Evolutionary conservation across 306 rosid species (phyloP), one percentile per base, ranked within the genome.

Genomic region (Sophora flavescens): DNA sequence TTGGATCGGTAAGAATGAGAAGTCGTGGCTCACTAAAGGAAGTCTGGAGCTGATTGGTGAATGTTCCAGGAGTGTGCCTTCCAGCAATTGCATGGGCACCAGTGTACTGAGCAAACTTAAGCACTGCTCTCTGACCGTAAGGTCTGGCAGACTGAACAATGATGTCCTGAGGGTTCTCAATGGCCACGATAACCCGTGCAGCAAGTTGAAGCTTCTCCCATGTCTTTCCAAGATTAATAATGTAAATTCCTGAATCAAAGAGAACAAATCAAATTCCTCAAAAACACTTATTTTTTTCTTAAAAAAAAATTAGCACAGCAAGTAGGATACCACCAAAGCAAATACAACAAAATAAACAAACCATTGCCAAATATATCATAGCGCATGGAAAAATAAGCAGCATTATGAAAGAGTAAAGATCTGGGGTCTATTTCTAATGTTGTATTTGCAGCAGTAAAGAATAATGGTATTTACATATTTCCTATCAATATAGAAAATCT

Each of bases 1-100:
- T 83, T 33, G 98, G 98, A 56, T 95, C 98, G 0, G 98, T 95
- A 11, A 95, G 88, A 8, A 95, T 90, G 1, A 95, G 92, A 22
- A 95, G 92, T 1, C 99, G 97, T 3, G 99, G 99, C 87, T 90
- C 99, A 0, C 80, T 89, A 72, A 89, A 92, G 0, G 97, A 95
- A 2, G 97, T 88, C 78, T 95, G 99, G 3, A 92, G 82, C 89
- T 95, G 99, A 57, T 95, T 95, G 9, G 99, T 95, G 61, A 91
- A 89, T 5, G 93, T 91, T 36, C 98, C 97, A 0, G 98, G 97
- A 52, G 93, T 93, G 76, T 91, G 98, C 64, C 96, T 80, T 32
- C 97, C 96, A 7, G 96, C 97, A 85, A 94, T 87, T 0, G 98
- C 96, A 71, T 86, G 92, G 16, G 88, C 89, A 11, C 97, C 92